These are phyloP conservation scores for Acmispon strigosus DNA, from an alignment of 306 rosid genomes.

Conservation along the genomic window DNA sequence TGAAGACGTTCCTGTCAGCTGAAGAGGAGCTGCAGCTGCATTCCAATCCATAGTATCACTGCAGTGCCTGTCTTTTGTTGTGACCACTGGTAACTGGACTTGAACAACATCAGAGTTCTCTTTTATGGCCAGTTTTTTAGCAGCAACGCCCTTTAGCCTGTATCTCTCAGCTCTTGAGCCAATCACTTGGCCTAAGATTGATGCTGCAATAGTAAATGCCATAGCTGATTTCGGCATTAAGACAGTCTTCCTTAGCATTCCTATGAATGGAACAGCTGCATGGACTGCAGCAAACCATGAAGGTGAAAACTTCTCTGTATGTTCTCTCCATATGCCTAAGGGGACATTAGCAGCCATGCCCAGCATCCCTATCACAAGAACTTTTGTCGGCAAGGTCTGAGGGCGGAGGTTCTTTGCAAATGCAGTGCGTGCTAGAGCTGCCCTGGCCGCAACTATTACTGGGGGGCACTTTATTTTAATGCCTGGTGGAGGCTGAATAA, in stretches of 20 bases:
- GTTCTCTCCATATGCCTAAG: slow-evolving; percentile 94
- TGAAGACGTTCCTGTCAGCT: slow-evolving; percentile 53
- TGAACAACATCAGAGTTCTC: slow-evolving; percentile 33
- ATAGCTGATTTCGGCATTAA: slow-evolving; percentile 95
- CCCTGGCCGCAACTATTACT: slow-evolving; percentile 80
- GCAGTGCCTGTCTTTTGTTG: slow-evolving; percentile 46
- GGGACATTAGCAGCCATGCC: slow-evolving; percentile 99
- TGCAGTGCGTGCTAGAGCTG: slow-evolving; percentile 84
- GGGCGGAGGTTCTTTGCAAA: slow-evolving; percentile 95
- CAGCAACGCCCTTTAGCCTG: slow-evolving; percentile 53
- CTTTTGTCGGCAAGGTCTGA: slow-evolving; percentile 82
- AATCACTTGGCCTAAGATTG: slow-evolving; percentile 82
- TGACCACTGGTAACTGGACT: slow-evolving; percentile 33
- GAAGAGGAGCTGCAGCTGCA: slow-evolving; percentile 46
- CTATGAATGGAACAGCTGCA: slow-evolving; percentile 98
- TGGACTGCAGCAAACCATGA: slow-evolving; percentile 95
- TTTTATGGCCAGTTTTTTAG: slow-evolving; percentile 30
- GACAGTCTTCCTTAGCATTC: slow-evolving; percentile 81
- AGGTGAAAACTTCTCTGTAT: slow-evolving; percentile 86
- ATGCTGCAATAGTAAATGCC: slow-evolving; percentile 97
- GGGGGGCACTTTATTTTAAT: slow-evolving; percentile 76
- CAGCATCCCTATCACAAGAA: slow-evolving; percentile 77
- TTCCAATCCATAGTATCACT: slow-evolving; percentile 54
- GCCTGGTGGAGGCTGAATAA: slow-evolving; percentile 73
- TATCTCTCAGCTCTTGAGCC: slow-evolving; percentile 90